Conservation (phyloP, 768 basidiomycete species). For the Pleurotus cornucopiae region DNA sequence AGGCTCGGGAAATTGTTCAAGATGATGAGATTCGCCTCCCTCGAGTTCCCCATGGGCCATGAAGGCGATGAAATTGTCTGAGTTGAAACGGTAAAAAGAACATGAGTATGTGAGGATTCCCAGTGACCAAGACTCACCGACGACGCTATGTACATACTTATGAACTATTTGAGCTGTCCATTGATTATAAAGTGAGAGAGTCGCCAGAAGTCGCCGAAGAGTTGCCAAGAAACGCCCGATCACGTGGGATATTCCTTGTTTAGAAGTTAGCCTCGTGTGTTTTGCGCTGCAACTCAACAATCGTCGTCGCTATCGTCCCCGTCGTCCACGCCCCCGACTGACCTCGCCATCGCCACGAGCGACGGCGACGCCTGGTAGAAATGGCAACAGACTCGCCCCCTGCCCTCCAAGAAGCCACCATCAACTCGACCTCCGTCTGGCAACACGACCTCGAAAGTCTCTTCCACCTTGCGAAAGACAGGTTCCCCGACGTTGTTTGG, state of each 20-base stretch:
- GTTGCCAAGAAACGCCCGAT: background rate
- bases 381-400: conserved; percentile 31
- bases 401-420: conserved; percentile 60
- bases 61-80: too few species aligned
- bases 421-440: conserved; percentile 70
- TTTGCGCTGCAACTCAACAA: background rate
- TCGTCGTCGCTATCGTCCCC: background rate
- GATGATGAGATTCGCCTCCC: too few species aligned
- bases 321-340: background rate
- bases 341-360: background rate
- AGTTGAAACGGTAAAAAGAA: too few species aligned
- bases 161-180: too few species aligned
- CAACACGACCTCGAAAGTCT: conserved; percentile 74
- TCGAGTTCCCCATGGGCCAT: too few species aligned
- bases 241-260: background rate
- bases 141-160: too few species aligned
- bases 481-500: conserved; percentile 99
- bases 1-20: too few species aligned
- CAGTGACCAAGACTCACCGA: too few species aligned
- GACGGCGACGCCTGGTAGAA: background rate
- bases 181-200: too few species aligned
- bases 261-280: background rate
- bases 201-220: too few species aligned
- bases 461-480: conserved; percentile 80
- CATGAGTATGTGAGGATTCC: too few species aligned